phyloP scores from a whole-genome alignment of 352 stramenopile species.

The Globisporangium nunn region DNA sequence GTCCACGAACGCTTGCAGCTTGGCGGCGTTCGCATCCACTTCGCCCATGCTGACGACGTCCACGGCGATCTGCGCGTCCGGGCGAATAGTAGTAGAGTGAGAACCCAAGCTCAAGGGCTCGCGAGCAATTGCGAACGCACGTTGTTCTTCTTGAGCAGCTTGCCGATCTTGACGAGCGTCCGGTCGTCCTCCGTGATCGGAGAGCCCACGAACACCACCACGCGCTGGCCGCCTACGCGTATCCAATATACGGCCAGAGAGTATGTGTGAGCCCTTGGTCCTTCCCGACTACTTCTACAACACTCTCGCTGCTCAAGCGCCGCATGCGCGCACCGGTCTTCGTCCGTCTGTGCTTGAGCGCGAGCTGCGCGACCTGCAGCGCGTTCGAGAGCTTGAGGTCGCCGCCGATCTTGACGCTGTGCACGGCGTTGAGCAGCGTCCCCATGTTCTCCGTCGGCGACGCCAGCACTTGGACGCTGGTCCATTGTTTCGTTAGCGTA shows the following conservation, averaged over 20 bases:
- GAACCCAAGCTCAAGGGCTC: background rate
- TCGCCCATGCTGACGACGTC: slow-evolving; percentile 98
- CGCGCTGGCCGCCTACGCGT: slow-evolving; percentile 53
- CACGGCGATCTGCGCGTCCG: slow-evolving; percentile 83
- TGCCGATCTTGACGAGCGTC: slow-evolving; percentile 92
- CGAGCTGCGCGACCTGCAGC: slow-evolving; percentile 95
- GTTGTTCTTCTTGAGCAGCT: slow-evolving; percentile 99
- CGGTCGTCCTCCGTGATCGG: slow-evolving; percentile 90
- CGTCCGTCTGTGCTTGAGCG: slow-evolving; percentile 98
- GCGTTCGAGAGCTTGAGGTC: slow-evolving; percentile 92
- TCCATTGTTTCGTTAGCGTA: background rate
- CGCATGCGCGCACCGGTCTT: slow-evolving; percentile 87
- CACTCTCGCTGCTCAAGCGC: background rate
- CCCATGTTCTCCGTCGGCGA: slow-evolving; percentile 97
- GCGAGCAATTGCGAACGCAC: slow-evolving; percentile 20
- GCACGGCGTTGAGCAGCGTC: slow-evolving; percentile 93
- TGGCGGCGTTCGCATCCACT: slow-evolving; percentile 84
- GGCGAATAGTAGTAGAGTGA: slow-evolving; percentile 1
- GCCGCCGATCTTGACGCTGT: slow-evolving; percentile 87
- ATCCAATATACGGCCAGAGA: background rate
- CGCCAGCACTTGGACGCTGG: slow-evolving; percentile 90
- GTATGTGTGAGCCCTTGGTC: background rate
- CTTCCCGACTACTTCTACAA: background rate
- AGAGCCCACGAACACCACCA: slow-evolving; percentile 97
- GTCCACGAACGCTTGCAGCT: slow-evolving; percentile 88